Evolutionary conservation across 1,284 basidiomycete genomes (phyloP), one percentile per base, ranked within the genome.

Genomic region (Irpex rosettiformis): DNA sequence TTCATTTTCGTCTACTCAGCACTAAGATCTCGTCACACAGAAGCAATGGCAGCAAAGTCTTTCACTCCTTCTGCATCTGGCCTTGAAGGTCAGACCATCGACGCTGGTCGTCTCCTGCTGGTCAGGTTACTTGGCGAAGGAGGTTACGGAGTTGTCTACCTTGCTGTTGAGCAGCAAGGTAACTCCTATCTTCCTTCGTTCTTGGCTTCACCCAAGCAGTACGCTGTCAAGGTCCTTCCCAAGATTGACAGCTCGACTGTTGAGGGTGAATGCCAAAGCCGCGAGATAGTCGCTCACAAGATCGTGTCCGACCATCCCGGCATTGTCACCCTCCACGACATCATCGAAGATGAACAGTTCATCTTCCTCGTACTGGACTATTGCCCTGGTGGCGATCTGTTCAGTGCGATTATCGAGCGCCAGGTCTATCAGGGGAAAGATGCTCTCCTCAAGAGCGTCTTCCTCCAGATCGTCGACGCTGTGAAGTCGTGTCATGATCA

Each of bases 171-270:
- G 56, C 73, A 86, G 81, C 83, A 45, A 10, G 53, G 18, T n/a
- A 24, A 18, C 45, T 83, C 73, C 76, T 77, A 61, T 76, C 75
- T 18, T 65, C 76, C 58, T 76, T 81, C 71, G 65, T 59, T 53
- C 58, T 47, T 27, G 13, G 53, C 62, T 11, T 51, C 59, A 47
- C 67, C 62, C 64, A 74, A 58, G 63, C 67, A 69, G 57, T 80
- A 66, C 63, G 87, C 87, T 11, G 82, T 89, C 71, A 89, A 89
- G 73, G 84, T 85, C 64, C 75, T 87, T 55, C 74, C 77, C 68
- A 81, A 82, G 45, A 80, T 82, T 27, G 82, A 85, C 68, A 79
- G 83, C 56, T 69, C 75, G 11, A 55, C 67, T 18, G 57, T 52
- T 18, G 43, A 54, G 40, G 66, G 63, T 56, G 54, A 42, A 8